Evolutionary conservation across 2,329 filamentous ascomycete species (phyloP).

Genomic region (Cordyceps cateniannulata): DNA sequence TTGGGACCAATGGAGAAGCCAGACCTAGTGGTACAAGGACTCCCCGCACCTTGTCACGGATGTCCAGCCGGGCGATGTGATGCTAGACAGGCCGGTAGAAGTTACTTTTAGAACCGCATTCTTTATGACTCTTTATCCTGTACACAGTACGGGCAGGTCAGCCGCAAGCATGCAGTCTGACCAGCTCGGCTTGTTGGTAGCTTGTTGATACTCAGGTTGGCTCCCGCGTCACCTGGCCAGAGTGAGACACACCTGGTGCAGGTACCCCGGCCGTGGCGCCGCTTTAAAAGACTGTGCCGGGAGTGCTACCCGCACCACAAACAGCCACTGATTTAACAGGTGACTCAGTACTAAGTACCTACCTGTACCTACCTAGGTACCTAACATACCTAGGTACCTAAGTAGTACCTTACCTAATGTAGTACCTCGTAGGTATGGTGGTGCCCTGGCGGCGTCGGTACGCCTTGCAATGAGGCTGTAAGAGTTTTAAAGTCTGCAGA

Average conservation of each 20-base stretch:
- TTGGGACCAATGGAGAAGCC: neutral
- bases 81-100: neutral
- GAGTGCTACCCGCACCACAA: neutral
- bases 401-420: no score
- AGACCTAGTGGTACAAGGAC: neutral
- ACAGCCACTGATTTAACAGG: neutral
- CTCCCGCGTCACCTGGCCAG: slow-evolving; percentile 4
- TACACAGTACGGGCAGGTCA: neutral
- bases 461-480: neutral
- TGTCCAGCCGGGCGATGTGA: slow-evolving; percentile 9
- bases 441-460: no score
- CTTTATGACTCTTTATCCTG: neutral
- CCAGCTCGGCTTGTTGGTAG: neutral
- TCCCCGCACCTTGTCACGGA: slow-evolving; percentile 9
- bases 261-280: neutral
- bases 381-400: no score
- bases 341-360: neutral
- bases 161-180: slow-evolving; percentile 1
- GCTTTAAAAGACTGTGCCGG: neutral
- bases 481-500: no score
- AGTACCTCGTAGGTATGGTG: no score
- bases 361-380: neutral
- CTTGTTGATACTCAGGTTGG: neutral
- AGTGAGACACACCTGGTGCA: slow-evolving; percentile 3
- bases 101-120: neutral